phyloP scores from a whole-genome alignment of 2,329 filamentous ascomycete species.

The Penicillium hesseltinei region DNA sequence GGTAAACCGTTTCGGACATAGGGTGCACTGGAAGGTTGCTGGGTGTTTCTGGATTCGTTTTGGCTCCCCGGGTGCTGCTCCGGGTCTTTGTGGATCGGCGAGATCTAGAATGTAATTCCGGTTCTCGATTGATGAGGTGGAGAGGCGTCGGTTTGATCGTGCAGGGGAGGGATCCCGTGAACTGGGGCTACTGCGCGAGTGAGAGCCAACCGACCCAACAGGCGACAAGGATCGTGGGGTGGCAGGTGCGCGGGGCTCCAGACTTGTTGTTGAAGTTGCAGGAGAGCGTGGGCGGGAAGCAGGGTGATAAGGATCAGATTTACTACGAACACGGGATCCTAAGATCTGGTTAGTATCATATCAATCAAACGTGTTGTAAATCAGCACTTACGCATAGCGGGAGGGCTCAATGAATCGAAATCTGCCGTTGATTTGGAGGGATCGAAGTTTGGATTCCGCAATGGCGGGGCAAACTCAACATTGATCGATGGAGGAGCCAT shows the following conservation, averaged over 20 bases:
- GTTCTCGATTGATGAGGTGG: slow-evolving; percentile 52
- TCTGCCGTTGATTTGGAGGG: slow-evolving; percentile 63
- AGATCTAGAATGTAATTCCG: slow-evolving; percentile 84
- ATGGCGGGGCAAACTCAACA: slow-evolving; percentile 82
- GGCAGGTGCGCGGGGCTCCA: slow-evolving; percentile 31
- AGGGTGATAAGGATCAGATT: slow-evolving; percentile 59
- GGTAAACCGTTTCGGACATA: slow-evolving; percentile 95
- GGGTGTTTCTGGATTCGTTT: slow-evolving; percentile 97
- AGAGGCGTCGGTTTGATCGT: slow-evolving; percentile 43
- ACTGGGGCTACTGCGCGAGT: slow-evolving; percentile 40
- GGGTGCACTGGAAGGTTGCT: slow-evolving; percentile 88
- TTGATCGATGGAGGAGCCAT: slow-evolving; percentile 95
- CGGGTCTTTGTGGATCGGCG: slow-evolving; percentile 81
- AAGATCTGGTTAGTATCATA: slow-evolving; percentile 17
- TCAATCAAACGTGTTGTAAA: neutral
- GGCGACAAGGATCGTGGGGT: slow-evolving; percentile 48
- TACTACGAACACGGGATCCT: slow-evolving; percentile 58
- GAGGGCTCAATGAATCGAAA: slow-evolving; percentile 79
- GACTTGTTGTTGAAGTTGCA: slow-evolving; percentile 29
- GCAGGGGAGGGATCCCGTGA: slow-evolving; percentile 48
- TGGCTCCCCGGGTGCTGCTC: slow-evolving; percentile 57
- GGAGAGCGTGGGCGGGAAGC: slow-evolving; percentile 41
- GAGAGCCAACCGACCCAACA: slow-evolving; percentile 32
- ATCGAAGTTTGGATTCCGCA: slow-evolving; percentile 65
- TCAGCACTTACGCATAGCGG: slow-evolving; percentile 53